These are phyloP conservation scores for Leucoagaricus sp. DNA, from an alignment of 1,284 basidiomycete species.

Conservation along the genomic window DNA sequence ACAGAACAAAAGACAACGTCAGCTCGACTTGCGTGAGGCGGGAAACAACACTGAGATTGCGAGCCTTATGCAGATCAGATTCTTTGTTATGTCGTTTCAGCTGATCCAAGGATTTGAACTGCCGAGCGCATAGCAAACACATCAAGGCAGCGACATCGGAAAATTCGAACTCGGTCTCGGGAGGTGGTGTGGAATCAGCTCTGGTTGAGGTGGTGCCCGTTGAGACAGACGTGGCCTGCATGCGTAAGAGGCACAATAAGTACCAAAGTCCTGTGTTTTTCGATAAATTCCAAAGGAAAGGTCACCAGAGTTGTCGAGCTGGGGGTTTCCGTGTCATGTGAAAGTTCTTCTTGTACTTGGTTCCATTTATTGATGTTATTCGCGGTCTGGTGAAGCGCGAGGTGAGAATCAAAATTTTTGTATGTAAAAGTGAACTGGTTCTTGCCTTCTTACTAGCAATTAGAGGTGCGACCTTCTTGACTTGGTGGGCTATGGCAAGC, in stretches of 20 bases:
- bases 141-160: constrained; percentile 71
- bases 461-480: constrained; percentile 80
- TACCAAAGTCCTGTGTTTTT: constrained; percentile 23
- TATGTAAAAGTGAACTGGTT: constrained; percentile 17
- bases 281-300: constrained; percentile 31
- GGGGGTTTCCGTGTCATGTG: constrained; percentile 31
- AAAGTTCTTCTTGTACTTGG: constrained; percentile 85
- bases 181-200: constrained; percentile 29
- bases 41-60: constrained; percentile 38
- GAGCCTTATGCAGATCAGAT: constrained; percentile 92
- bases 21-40: constrained; percentile 30
- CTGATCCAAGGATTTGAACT: constrained; percentile 86
- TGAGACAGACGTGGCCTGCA: constrained; percentile 30
- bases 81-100: constrained; percentile 86
- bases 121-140: constrained; percentile 87
- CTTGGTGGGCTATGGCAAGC: constrained; percentile 46
- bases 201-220: constrained; percentile 18
- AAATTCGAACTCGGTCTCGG: constrained; percentile 68
- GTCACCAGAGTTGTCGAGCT: constrained; percentile 36
- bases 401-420: not conserved
- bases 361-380: constrained; percentile 96
- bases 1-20: constrained; percentile 27
- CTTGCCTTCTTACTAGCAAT: constrained; percentile 87
- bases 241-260: constrained; percentile 28
- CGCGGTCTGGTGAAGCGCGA: constrained; percentile 56